Evolutionary conservation across 73 alveolate genomes (phyloP), one percentile per base, ranked within the genome.

Genomic region (Paramecium octaurelia): DNA sequence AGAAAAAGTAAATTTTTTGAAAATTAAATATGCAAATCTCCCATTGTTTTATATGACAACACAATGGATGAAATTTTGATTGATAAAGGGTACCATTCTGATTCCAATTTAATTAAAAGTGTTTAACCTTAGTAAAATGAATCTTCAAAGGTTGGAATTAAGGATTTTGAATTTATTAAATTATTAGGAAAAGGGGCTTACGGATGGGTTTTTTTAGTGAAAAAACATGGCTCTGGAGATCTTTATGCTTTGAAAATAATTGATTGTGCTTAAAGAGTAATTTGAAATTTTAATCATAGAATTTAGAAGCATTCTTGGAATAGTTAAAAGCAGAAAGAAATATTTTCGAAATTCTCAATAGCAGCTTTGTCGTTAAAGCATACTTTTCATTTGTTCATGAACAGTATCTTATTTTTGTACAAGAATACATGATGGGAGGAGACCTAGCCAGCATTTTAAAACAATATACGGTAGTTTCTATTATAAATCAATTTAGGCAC

Each of bases 341-440:
- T 7, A 85, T 92, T 34, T 92, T 92, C 23, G 91, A 84, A 20
- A 80, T 75, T 12, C 43, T 85, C 6, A 34, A 80, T 12, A 85
- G 93, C 6, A 76, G 46, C 50, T 92, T 59, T 27, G 95, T 92
- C 27, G 95, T 92, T 2, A 85, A 92, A 54, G 92, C 93, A 0
- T 50, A 48, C 4, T 84, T 54, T 83, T 75, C 96, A 2, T 93
- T 93, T 92, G 86, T 58, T 10, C 95, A 93, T 58, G 92, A 58
- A 12, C 43, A 80, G 16, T 86, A 71, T 57, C 88, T 92, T 31
- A 92, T 92, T 42, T 92, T 92, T 80, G 96, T 93, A 36, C 21
- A 89, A 69, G 96, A 93, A 58, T 92, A 80, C 46, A 58, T 73
- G 92, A 75, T 94, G n/a, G 92, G 93, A 40, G 96, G 96, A 8